Evolutionary conservation across 805 yeast genomes (phyloP), one percentile per base, ranked within the genome.

Genomic region (Candida multigemmis): DNA sequence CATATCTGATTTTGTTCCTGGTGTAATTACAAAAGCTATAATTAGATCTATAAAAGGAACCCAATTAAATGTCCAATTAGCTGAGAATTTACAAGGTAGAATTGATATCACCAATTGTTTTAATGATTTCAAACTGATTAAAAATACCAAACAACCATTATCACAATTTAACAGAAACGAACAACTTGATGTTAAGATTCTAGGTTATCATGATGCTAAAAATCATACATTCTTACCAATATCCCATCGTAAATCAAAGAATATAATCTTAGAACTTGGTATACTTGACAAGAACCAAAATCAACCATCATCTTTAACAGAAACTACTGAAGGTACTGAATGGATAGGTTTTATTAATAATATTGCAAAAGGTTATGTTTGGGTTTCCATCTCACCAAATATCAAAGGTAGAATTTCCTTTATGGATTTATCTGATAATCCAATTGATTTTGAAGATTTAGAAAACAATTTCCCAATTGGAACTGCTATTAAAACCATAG

Each of bases 61-160:
- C 5, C 91, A 83, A 54, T 57, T 87, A 38, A 76, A 77, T 41
- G 80, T 87, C 12, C 68, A 68, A 26, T 59, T 86, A 24, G 86
- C 91, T 28, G 91, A 79, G 33, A 77, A 80, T 45, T 60, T 75
- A 34, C 80, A 72, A 41, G 96, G 94, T 20, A 71, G 93, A 47
- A 55, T 87, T 32, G 94, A 84, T 41, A 62, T 78, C 11, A 69
- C 86, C 11, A 81, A 85, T 51, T 57, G 80, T 21, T 80, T 71
- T 51, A 74, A 71, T 28, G 38, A 50, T 0, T 50, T 59, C 33
- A 51, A 57, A 2, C 77, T 72, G 16, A 78, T 86, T 24, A 53
- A 62, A 28, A 74, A 83, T 44, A 49, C 51, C 12, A 63, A 58
- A 33, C 58, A 65, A 22, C 93, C 94, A 17, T 60, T 83, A 23